Evolutionary conservation across 2,329 filamentous ascomycete genomes (phyloP), one percentile per base, ranked within the genome.

Genomic region (Aureobasidium subglaciale): DNA sequence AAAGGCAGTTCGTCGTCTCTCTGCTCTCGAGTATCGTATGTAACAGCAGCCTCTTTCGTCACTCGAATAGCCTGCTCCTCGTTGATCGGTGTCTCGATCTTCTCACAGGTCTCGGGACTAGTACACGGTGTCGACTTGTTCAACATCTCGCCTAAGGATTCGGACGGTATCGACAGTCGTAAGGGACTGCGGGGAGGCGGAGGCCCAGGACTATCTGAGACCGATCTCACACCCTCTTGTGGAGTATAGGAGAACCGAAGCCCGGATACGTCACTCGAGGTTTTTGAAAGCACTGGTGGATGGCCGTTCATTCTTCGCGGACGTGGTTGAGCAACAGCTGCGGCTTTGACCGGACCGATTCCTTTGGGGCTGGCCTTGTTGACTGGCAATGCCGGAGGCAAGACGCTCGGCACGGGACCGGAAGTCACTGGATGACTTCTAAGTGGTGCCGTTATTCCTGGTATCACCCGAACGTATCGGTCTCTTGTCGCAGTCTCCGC

Each of bases 171-270:
- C 20, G 50, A 59, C 32, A 53, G 30, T 9, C 68, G 57, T 30
- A 69, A 55, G 2, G 68, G 67, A 49, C 65, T 68, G 8, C 62
- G 63, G n/a, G 67, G 65, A 15, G 67, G 67, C 11, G 67, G 67
- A 18, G 67, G 66, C 40, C 67, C 68, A 22, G 67, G 67, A 49
- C 65, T 67, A 16, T 66, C 62, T 0, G 64, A 64, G 15, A 66
- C 42, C 30, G 62, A 64, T 35, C 63, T 55, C 22, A 60, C 60
- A 10, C 41, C 25, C 8, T 38, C 30, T 18, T 20, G 32, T 1
- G 32, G 20, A 2, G 3, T 16, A 29, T 45, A 30, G 4, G 30
- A 34, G 27, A 42, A 48, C 20, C 64, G 63, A 34, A 66, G 50
- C 2, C 63, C 62, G 3, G 64, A 61, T 16, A 63, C 62, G 15